These are phyloP conservation scores for Lizonia empirigonia DNA, from an alignment of 2,329 filamentous ascomycete species.

Conservation along the genomic window DNA sequence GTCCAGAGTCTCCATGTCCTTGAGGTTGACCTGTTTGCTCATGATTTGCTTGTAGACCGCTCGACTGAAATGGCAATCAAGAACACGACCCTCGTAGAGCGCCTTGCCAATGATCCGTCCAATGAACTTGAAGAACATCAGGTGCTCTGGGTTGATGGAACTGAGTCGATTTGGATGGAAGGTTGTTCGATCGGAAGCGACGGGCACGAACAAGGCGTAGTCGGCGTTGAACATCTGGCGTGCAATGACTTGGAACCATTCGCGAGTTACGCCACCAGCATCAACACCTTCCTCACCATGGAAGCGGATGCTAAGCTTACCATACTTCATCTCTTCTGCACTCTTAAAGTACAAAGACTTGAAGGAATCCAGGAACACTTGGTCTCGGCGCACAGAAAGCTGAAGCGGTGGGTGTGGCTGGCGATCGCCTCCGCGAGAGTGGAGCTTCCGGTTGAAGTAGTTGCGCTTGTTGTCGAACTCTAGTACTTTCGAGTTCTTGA, in stretches of 20 bases:
- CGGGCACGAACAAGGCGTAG: conserved; percentile 94
- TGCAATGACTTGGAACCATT: conserved; percentile 98
- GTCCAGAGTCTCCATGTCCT: conserved; percentile 99
- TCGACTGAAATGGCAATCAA: conserved; percentile 98
- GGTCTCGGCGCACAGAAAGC: conserved; percentile 86
- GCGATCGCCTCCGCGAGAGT: conserved; percentile 70
- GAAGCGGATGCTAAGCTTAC: conserved; percentile 97
- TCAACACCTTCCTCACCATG: conserved; percentile 97
- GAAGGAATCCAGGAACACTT: conserved; percentile 98
- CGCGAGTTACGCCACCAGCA: conserved; percentile 93
- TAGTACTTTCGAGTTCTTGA: conserved; percentile 98
- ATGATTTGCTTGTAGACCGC: conserved; percentile 98
- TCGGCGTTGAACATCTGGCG: conserved; percentile 99
- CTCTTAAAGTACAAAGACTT: conserved; percentile 97
- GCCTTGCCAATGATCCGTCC: conserved; percentile 98
- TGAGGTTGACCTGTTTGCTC: conserved; percentile 92
- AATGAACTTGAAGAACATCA: conserved; percentile 99
- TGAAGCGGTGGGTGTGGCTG: conserved; percentile 79
- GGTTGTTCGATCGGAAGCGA: conserved; percentile 95
- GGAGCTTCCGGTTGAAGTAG: conserved; percentile 94
- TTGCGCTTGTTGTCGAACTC: conserved; percentile 99
- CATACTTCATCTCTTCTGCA: conserved; percentile 97
- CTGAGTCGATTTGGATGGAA: conserved; percentile 98
- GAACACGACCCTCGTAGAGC: conserved; percentile 90
- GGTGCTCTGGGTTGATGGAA: conserved; percentile 90